A percentile compares a stretch with the other conserved stretches of the same genome.
phyloP scores from a whole-genome alignment of 2,329 filamentous ascomycete species.

The Cytospora schulzeri region DNA sequence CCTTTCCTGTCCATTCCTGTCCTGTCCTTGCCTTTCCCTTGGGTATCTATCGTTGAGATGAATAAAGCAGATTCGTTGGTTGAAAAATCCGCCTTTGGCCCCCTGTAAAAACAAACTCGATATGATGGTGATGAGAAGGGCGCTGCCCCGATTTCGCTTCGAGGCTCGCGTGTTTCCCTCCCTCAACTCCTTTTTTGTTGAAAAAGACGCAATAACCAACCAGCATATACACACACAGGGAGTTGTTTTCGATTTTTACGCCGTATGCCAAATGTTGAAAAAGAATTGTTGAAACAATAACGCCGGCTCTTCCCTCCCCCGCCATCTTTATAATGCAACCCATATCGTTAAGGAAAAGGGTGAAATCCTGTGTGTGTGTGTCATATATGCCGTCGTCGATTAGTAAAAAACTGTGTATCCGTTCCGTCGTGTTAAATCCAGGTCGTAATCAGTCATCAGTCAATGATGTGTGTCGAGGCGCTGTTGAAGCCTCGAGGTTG shows the following conservation, averaged over 20 bases:
- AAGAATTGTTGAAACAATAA: slow-evolving; percentile 28
- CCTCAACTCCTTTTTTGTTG: slow-evolving; percentile 35
- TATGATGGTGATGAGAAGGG: background rate
- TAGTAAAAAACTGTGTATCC: slow-evolving; percentile 26
- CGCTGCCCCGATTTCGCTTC: too few species aligned
- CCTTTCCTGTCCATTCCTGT: background rate
- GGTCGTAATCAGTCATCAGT: slow-evolving; percentile 31
- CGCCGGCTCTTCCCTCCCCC: slow-evolving; percentile 30
- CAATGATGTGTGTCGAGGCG: slow-evolving; percentile 28
- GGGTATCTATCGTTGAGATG: slow-evolving; percentile 30
- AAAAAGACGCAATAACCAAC: slow-evolving; percentile 31
- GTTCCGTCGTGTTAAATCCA: slow-evolving; percentile 30
- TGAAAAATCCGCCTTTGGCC: background rate
- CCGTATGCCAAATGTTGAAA: slow-evolving; percentile 24
- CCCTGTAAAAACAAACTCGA: background rate
- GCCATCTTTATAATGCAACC: slow-evolving; percentile 37
- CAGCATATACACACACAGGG: background rate
- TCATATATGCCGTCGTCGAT: slow-evolving; percentile 13
- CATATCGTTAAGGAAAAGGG: slow-evolving; percentile 36
- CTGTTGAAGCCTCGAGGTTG: slow-evolving; percentile 24
- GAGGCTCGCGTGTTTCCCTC: too few species aligned
- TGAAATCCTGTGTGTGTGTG: slow-evolving; percentile 12
- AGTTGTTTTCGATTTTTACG: slow-evolving; percentile 10
- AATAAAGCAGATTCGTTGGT: slow-evolving; percentile 27
- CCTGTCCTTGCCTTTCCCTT: slow-evolving; percentile 12